Percentiles rank a stretch among this genome's conserved stretches.
Conservation (phyloP, 2,329 filamentous ascomycete species). For the Alternaria infectoria region DNA sequence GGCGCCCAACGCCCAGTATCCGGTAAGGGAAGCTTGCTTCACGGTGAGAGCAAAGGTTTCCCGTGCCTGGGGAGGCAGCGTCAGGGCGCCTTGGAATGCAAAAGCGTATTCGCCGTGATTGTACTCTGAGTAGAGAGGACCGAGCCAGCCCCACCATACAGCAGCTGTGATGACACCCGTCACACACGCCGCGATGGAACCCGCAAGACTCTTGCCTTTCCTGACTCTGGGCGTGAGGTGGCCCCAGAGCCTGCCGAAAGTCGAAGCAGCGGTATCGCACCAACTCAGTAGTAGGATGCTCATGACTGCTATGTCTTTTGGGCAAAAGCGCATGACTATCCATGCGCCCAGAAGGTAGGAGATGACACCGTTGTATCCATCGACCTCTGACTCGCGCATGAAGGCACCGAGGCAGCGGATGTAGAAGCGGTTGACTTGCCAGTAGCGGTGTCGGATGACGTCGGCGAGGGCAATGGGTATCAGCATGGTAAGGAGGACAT, state of each 20-base stretch:
- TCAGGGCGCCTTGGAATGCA: slow-evolving; percentile 80
- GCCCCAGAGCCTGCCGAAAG: slow-evolving; percentile 88
- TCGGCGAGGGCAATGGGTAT: slow-evolving; percentile 86
- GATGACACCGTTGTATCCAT: slow-evolving; percentile 95
- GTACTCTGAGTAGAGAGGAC: slow-evolving; percentile 57
- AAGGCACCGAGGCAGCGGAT: slow-evolving; percentile 83
- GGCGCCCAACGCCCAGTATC: slow-evolving; percentile 74
- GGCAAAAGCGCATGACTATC: slow-evolving; percentile 82
- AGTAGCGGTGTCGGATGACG: slow-evolving; percentile 80
- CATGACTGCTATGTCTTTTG: slow-evolving; percentile 92
- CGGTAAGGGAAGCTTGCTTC: slow-evolving; percentile 67
- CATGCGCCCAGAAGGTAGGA: slow-evolving; percentile 94
- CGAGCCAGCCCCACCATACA: slow-evolving; percentile 88
- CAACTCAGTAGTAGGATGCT: slow-evolving; percentile 89
- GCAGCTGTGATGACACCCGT: slow-evolving; percentile 83
- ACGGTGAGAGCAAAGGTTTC: slow-evolving; percentile 67
- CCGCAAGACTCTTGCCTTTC: slow-evolving; percentile 88
- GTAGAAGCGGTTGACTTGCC: slow-evolving; percentile 84
- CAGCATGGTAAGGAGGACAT: slow-evolving; percentile 79
- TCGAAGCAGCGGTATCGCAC: slow-evolving; percentile 97
- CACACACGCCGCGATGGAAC: slow-evolving; percentile 81
- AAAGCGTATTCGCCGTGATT: slow-evolving; percentile 63
- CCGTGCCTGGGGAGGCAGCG: slow-evolving; percentile 68
- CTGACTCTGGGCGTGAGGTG: slow-evolving; percentile 86
- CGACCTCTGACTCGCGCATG: slow-evolving; percentile 96